These are phyloP conservation scores for Psophocarpus tetragonolobus DNA, from an alignment of 306 rosid genomes.

Conservation along the genomic window DNA sequence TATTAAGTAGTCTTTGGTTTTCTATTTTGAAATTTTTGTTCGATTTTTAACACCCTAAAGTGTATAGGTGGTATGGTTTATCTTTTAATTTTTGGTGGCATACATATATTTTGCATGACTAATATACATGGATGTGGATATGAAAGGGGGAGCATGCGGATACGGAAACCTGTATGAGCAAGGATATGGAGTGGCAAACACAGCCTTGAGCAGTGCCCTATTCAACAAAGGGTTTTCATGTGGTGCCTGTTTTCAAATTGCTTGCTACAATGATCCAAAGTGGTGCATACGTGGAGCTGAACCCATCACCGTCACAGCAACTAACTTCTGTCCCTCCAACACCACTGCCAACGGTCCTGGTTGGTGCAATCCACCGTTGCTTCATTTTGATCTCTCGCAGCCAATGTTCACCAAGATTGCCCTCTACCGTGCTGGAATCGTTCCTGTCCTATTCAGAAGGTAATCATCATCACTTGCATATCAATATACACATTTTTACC, in stretches of 20 bases:
- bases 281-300: conserved; percentile 56
- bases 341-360: conserved; percentile 61
- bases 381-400: conserved; percentile 66
- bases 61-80: too few relatives aligned
- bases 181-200: conserved; percentile 66
- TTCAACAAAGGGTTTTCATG: conserved; percentile 64
- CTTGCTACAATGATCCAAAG: conserved; percentile 47
- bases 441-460: conserved; percentile 68
- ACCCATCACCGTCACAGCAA: conserved; percentile 60
- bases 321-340: conserved; percentile 71
- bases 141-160: conserved; percentile 70
- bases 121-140: background rate
- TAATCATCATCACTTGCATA: conserved; percentile 2
- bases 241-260: conserved; percentile 65
- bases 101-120: background rate
- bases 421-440: conserved; percentile 60
- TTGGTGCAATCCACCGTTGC: conserved; percentile 79
- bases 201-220: conserved; percentile 69
- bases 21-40: too few relatives aligned
- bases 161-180: conserved; percentile 62
- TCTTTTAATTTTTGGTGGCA: too few relatives aligned
- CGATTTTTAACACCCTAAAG: too few relatives aligned
- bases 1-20: too few relatives aligned
- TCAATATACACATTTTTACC: too few relatives aligned
- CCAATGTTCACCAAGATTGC: conserved; percentile 70